Base-by-base conservation (phyloP, 306 rosid species). In the Glycine latifolia region DNA sequence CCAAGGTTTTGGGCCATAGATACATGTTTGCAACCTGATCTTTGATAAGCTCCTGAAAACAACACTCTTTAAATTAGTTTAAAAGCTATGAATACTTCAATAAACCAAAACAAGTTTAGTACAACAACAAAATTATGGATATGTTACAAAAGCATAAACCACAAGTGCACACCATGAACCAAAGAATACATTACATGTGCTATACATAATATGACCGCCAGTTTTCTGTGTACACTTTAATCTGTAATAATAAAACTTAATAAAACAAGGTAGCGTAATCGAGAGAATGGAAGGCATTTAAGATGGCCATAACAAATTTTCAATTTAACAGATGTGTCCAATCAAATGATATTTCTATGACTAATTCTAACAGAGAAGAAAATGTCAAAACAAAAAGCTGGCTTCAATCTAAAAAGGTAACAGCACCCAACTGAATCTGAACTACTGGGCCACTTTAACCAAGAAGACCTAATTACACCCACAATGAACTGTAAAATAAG, bases 1-100 rank as follows among this genome's bases (percentile, higher is more conserved):
- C 97, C 68, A 95, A 86, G 81, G 91, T 87, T 89, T 92, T 93
- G 70, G 99, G 99, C 99, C 99, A 95, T 8, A 95, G 86, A 79
- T 92, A 95, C 94, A 95, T 83, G 80, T 90, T 90, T 60, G 94
- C 99, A 88, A 95, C 95, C 81, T 95, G 94, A 84, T 91, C 94
- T 84, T 89, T 95, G 83, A 92, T 89, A 39, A 87, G 79, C 79
- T 95, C 97, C 97, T 95, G 84, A 67, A 77, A 81, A 77, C 39
- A 87, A 61, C 59, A n/a, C 71, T 49, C 59, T 65, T 59, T 16
- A 55, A 68, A 56, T 60, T 69, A 84, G 83, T 87, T 53, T 56
- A 66, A 73, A 10, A 10, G 79, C 67, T 12, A 31, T 11, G 72
- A 75, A 73, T 16, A 26, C 16, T 68, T 77, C 44, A 88, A 72